A percentile compares a stretch with the other conserved stretches of the same genome.
These are phyloP conservation scores for Torulaspora gathmanii DNA, from an alignment of 805 yeast species.

Conservation along the genomic window DNA sequence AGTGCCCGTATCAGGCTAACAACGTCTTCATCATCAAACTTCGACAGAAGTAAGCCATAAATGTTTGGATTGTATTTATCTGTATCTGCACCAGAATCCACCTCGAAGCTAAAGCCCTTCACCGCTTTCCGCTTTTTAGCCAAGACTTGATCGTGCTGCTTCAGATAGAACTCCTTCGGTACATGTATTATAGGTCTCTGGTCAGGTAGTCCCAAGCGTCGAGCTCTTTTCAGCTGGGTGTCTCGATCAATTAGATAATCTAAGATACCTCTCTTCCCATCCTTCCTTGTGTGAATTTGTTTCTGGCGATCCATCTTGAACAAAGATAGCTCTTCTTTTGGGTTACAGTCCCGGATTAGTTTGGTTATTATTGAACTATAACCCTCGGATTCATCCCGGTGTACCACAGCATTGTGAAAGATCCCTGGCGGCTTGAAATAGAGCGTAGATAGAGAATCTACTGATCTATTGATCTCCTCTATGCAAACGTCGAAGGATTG, in stretches of 20 bases:
- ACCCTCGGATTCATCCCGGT: conserved; percentile 19
- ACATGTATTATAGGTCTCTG: conserved; percentile 29
- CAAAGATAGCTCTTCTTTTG: conserved; percentile 44
- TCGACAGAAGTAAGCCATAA: conserved; percentile 33
- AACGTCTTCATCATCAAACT: conserved; percentile 33
- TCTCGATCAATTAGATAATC: conserved; percentile 35
- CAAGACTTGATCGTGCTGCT: conserved; percentile 25
- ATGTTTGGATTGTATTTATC: conserved; percentile 20
- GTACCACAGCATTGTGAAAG: conserved; percentile 58
- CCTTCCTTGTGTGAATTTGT: conserved; percentile 44
- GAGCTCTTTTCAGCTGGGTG: conserved; percentile 31
- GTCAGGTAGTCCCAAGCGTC: conserved; percentile 34
- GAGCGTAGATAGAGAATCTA: conserved; percentile 40
- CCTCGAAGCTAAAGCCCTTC: conserved; percentile 26
- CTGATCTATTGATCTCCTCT: conserved; percentile 37
- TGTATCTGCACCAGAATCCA: conserved; percentile 15
- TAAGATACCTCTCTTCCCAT: conserved; percentile 43
- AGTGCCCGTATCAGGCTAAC: conserved; percentile 41
- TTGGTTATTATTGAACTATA: conserved; percentile 41
- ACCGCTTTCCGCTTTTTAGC: conserved; percentile 18
- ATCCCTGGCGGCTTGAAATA: conserved; percentile 56
- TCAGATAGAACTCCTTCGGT: conserved; percentile 26
- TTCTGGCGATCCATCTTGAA: conserved; percentile 40
- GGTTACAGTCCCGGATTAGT: conserved; percentile 56
- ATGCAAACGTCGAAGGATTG: conserved; percentile 32